These are phyloP conservation scores for Meyerozyma elateridarum DNA, from an alignment of 1,139 yeast genomes.

Conservation along the genomic window DNA sequence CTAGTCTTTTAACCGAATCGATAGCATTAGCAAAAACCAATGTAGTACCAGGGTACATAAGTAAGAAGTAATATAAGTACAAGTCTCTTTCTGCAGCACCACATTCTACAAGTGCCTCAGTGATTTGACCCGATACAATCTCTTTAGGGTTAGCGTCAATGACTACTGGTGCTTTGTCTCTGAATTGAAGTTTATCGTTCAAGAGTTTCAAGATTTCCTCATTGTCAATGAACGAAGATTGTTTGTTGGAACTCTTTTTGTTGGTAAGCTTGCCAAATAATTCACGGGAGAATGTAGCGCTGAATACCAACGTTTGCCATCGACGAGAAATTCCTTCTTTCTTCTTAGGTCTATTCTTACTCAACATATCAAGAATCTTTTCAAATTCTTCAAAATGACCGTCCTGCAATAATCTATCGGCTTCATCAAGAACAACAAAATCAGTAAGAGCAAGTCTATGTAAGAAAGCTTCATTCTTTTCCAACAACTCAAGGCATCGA, in stretches of 20 bases:
- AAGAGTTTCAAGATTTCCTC: conserved; percentile 53
- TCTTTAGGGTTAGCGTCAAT: conserved; percentile 88
- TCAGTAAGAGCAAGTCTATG: conserved; percentile 60
- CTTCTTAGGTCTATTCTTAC: conserved; percentile 30
- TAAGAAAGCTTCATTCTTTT: conserved; percentile 52
- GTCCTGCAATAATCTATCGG: conserved; percentile 92
- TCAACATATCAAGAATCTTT: conserved; percentile 63
- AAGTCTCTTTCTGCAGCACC: conserved; percentile 87
- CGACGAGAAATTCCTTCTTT: conserved; percentile 28
- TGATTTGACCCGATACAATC: conserved; percentile 67
- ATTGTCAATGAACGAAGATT: conserved; percentile 42
- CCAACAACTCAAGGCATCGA: conserved; percentile 76
- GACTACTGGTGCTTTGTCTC: conserved; percentile 53
- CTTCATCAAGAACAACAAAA: conserved; percentile 85
- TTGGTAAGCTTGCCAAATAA: conserved; percentile 68
- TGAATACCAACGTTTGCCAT: conserved; percentile 90
- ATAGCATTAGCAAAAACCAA: conserved; percentile 91
- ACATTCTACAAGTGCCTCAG: conserved; percentile 89
- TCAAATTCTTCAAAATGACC: conserved; percentile 95
- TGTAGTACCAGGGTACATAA: conserved; percentile 86
- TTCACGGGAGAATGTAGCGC: conserved; percentile 89
- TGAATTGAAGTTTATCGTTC: conserved; percentile 56
- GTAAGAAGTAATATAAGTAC: conserved; percentile 79
- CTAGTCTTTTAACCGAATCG: conserved; percentile 84
- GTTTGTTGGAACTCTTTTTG: conserved; percentile 22